A percentile compares a stretch with the other conserved stretches of the same genome.
These are phyloP conservation scores for Thozetella sp. DNA, from an alignment of 495 filamentous ascomycete species.

Conservation along the genomic window DNA sequence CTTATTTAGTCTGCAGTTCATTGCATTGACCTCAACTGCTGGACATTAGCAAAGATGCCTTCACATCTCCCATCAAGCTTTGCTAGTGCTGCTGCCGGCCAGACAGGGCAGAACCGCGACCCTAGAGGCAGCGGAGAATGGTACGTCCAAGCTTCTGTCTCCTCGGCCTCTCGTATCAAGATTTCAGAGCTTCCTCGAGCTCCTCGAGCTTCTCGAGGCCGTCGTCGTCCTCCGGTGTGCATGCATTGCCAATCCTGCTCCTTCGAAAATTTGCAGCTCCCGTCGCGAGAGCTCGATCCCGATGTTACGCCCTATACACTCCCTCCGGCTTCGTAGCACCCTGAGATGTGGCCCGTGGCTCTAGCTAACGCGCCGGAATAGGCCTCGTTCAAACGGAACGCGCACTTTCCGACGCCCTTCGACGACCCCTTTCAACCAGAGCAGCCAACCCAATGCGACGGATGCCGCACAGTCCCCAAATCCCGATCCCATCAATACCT, in stretches of 20 bases:
- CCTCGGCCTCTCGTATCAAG: not conserved
- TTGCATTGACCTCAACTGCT: constrained; percentile 7
- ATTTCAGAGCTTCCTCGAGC: not conserved
- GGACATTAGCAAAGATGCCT: constrained; percentile 54
- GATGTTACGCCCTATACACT: not conserved
- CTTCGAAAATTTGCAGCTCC: not conserved
- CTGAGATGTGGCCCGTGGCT: not conserved
- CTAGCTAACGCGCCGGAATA: constrained; percentile 34
- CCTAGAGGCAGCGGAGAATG: constrained; percentile 35
- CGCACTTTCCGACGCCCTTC: constrained; percentile 87
- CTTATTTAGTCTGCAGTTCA: constrained; percentile 3
- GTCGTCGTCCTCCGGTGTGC: not conserved
- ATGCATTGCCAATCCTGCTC: not conserved
- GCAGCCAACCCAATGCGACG: constrained; percentile 14
- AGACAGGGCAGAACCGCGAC: constrained; percentile 58
- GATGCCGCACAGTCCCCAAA: constrained; percentile 15
- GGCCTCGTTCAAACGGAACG: constrained; percentile 68
- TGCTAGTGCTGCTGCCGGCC: constrained; percentile 79
- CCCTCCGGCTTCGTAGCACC: not conserved
- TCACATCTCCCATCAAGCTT: constrained; percentile 81
- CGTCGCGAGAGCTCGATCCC: not conserved
- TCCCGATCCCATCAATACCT: constrained; percentile 10
- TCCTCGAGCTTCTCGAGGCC: not conserved
- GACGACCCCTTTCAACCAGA: constrained; percentile 47
- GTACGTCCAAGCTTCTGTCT: constrained; percentile 20